phyloP scores from a whole-genome alignment of 768 basidiomycete genomes.

The Tylopilus balloui region DNA sequence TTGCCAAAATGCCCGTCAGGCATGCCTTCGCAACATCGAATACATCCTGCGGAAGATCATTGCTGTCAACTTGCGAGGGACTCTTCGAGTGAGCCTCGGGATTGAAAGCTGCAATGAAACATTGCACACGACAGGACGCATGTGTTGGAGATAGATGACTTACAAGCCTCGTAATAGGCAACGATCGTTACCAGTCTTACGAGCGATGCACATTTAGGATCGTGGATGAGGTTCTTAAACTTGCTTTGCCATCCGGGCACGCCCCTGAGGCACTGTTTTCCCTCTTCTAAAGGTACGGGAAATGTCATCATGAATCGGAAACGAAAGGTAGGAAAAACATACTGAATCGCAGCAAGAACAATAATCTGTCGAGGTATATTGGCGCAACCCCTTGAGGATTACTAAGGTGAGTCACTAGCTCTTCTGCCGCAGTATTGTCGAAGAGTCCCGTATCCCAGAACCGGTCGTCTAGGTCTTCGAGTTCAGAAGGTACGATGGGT shows the following conservation, averaged over 20 bases:
- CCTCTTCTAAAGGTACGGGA: slow-evolving; percentile 11
- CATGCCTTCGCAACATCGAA: slow-evolving; percentile 16
- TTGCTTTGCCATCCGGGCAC: slow-evolving; percentile 11
- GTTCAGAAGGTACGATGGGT: slow-evolving; percentile 2
- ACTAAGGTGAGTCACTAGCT: slow-evolving; percentile 10
- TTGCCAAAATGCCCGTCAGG: slow-evolving; percentile 4
- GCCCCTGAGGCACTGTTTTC: slow-evolving; percentile 18
- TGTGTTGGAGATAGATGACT: not conserved
- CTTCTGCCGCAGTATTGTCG: slow-evolving; percentile 15
- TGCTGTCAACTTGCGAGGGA: not conserved
- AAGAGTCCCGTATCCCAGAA: slow-evolving; percentile 24
- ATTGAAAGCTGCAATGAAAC: slow-evolving; percentile 7
- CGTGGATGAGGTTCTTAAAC: slow-evolving; percentile 11
- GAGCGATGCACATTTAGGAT: slow-evolving; percentile 10
- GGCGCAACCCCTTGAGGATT: slow-evolving; percentile 8
- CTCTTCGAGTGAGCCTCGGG: not conserved
- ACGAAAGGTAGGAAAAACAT: not conserved
- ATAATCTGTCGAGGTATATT: slow-evolving; percentile 5
- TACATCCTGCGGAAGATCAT: not conserved
- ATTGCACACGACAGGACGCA: not conserved
- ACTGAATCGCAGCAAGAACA: slow-evolving; percentile 24
- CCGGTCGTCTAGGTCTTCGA: slow-evolving; percentile 3
- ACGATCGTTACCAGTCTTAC: slow-evolving; percentile 22
- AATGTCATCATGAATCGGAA: not conserved
- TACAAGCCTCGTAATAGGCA: slow-evolving; percentile 22